phyloP scores from a whole-genome alignment of 768 basidiomycete species.

The Podaxis sp. region DNA sequence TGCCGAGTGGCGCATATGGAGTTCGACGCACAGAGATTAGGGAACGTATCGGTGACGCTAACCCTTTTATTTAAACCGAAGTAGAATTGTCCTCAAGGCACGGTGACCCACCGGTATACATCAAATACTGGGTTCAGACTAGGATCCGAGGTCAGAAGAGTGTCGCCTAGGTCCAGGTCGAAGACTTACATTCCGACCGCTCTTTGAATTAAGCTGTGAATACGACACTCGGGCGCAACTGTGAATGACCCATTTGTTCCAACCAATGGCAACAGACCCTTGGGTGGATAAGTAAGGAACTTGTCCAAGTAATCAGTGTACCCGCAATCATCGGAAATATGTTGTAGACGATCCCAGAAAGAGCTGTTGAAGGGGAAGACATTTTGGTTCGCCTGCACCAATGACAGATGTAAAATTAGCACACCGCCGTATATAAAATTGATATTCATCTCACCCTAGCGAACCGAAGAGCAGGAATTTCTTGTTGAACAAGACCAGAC shows the following conservation, averaged over 20 bases:
- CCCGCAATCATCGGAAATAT: constrained; percentile 48
- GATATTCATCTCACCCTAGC: constrained; percentile 26
- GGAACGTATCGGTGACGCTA: constrained; percentile 72
- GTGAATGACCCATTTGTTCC: constrained; percentile 48
- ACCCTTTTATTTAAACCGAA: background rate
- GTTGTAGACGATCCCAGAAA: constrained; percentile 51
- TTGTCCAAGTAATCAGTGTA: constrained; percentile 60
- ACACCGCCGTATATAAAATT: background rate
- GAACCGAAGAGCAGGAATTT: constrained; percentile 72
- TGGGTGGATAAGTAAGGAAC: constrained; percentile 64
- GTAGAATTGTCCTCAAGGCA: background rate
- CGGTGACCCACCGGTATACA: constrained; percentile 44
- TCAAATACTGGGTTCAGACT: constrained; percentile 73
- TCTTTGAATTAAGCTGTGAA: constrained; percentile 52
- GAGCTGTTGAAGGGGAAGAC: constrained; percentile 57
- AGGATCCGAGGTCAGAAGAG: background rate
- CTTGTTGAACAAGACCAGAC: constrained; percentile 56
- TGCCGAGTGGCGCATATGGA: background rate
- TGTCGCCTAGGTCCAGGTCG: background rate
- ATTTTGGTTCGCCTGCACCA: constrained; percentile 44
- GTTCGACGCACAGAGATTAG: constrained; percentile 39
- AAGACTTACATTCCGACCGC: constrained; percentile 40
- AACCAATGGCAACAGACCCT: constrained; percentile 55
- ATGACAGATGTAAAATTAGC: background rate
- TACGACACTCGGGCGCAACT: constrained; percentile 43